phyloP scores from a whole-genome alignment of 768 basidiomycete genomes.

The Cystobasidiopsis lactophilus region DNA sequence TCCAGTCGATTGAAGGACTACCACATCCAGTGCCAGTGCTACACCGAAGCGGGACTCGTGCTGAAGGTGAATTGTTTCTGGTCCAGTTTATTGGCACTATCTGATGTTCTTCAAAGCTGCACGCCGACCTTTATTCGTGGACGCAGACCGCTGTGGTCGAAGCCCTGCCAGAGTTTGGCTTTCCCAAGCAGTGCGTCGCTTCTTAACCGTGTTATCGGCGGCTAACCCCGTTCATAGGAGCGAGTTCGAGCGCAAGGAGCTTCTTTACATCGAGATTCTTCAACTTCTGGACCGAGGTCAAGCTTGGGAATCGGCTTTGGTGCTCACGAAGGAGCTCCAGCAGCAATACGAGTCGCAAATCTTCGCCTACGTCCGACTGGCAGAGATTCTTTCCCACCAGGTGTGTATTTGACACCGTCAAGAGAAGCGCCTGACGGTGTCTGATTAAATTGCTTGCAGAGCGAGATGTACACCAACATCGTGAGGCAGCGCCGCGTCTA shows the following conservation, averaged over 20 bases:
- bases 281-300: conserved; percentile 89
- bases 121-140: conserved; percentile 86
- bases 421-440: too few species aligned
- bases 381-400: conserved; percentile 19
- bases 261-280: conserved; percentile 69
- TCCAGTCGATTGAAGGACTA: conserved; percentile 3
- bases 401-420: conserved; percentile 5
- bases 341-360: conserved; percentile 52
- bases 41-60: conserved; percentile 81
- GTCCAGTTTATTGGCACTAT: not conserved
- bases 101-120: conserved; percentile 28
- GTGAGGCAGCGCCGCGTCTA: conserved; percentile 14
- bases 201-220: too few species aligned
- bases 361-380: conserved; percentile 32
- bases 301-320: conserved; percentile 88
- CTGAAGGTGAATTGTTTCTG: conserved; percentile 32
- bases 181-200: conserved; percentile 55
- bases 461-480: conserved; percentile 17
- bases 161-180: conserved; percentile 67
- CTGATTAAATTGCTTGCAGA: not conserved
- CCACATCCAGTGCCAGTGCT: conserved; percentile 40
- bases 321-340: conserved; percentile 76
- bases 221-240: too few species aligned
- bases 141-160: conserved; percentile 55
- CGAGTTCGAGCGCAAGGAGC: conserved; percentile 83